Percentiles rank a stretch among this genome's conserved stretches.
These are phyloP conservation scores for Canavalia gladiata DNA, from an alignment of 306 rosid species.

Conservation along the genomic window DNA sequence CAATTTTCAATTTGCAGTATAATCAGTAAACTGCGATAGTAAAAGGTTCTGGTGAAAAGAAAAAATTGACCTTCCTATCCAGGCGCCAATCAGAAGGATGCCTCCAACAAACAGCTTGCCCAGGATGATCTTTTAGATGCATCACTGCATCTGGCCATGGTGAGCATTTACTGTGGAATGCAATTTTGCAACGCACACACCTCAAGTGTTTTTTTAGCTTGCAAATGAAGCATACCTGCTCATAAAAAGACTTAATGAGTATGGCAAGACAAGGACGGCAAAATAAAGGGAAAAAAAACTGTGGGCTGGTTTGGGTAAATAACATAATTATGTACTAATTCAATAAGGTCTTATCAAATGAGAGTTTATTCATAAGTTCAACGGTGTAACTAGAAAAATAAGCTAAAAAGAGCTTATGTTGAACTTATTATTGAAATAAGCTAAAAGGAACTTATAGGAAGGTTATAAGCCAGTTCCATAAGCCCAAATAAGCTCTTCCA, in stretches of 20 bases:
- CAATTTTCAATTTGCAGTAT: constrained; percentile 33
- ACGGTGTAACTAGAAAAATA: neutral
- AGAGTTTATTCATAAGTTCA: neutral
- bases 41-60: constrained; percentile 65
- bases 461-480: neutral
- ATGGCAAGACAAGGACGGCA: neutral
- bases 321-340: neutral
- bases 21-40: constrained; percentile 13
- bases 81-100: constrained; percentile 82
- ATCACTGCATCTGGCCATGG: constrained; percentile 85
- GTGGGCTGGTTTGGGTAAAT: neutral
- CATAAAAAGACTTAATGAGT: constrained; percentile 33
- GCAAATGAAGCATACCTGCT: constrained; percentile 85
- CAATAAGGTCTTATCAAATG: neutral
- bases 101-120: constrained; percentile 87
- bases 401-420: neutral
- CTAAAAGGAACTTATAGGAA: neutral
- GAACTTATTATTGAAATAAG: neutral
- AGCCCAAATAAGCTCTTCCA: neutral
- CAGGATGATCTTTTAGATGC: constrained; percentile 59
- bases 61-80: constrained; percentile 83
- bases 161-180: constrained; percentile 81
- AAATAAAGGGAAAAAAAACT: constrained; percentile 16
- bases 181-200: constrained; percentile 74
- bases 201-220: constrained; percentile 67